Evolutionary conservation across 2,329 filamentous ascomycete species (phyloP), one percentile per base, ranked within the genome.

Genomic region (Pyrenophora teres): DNA sequence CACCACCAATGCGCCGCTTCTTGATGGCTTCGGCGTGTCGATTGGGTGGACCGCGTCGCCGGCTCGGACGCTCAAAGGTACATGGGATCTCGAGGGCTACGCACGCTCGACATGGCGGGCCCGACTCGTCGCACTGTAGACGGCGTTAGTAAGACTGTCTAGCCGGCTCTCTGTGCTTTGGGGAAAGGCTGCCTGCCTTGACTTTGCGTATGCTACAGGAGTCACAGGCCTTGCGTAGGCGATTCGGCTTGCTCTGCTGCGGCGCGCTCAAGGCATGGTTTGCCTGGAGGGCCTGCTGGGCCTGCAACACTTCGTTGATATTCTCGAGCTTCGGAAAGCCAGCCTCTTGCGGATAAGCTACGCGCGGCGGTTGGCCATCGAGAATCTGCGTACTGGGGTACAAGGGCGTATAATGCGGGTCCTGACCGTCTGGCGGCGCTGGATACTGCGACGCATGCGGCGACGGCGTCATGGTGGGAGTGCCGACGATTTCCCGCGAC

Each of bases 21-120:
- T 87, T 88, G 63, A 87, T 81, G 16, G 83, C 83, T 74, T 87
- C 85, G 15, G 85, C 85, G 74, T 87, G 84, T 57, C 81, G 76
- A 63, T 88, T 88, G 27, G 85, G 84, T 31, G 86, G 86, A 4
- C 86, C 86, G 64, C 86, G 78, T 52, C 86, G 79, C 50, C 83
- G 78, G 65, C 82, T 86, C 21, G 84, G 84, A 56, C 85, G 77
- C 40, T 86, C 79, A 67, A 86, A 87, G 50, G 85, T 88, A 68
- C 86, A 88, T 21, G 84, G 84, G 41, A 88, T 87, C 56, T 87
- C 84, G 57, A 88, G 77, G 45, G 81, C 80, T 36, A 82, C 78
- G 71, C 86, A 88, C 40, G 85, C 85, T 66, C 81, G 77, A 74
- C 86, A 88, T 40, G 86, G 85, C 23, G 84, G 83, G n/a, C 84